Evolutionary conservation across 441 rosid species (phyloP), one percentile per base, ranked within the genome.

Genomic region (Eruca vesicaria): DNA sequence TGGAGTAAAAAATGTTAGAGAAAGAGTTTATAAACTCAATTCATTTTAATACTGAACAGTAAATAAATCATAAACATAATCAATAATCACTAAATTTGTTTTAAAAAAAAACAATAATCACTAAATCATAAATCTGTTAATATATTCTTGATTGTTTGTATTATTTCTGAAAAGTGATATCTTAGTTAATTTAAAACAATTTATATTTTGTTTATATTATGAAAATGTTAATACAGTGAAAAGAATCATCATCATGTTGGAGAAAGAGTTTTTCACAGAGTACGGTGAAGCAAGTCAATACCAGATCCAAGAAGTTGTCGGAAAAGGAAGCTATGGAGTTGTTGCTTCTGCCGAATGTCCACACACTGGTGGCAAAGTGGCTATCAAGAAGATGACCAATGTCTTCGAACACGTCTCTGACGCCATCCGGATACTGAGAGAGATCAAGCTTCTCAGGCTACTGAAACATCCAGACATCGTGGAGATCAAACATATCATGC

Each of bases 321-420:
- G 99, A 1, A 96, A 86, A 82, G 99, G 99, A 77, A 96, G 99
- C 83, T 96, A 96, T 71, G 99, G 99, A 4, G 94, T 96, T 53
- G 99, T 96, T 53, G 98, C 93, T 3, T 96, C 98, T 12, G 99
- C 99, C 6, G 78, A 89, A 5, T 98, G 95, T 72, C 89, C 95
- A 63, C 98, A 88, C 75, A 92, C 96, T 0, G 98, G 99, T 55
- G 98, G 93, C 78, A 96, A 78, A 77, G 98, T 96, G 0, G 99
- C 99, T 2, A 94, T 96, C 20, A 94, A 96, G 84, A 96, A 94
- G 89, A 96, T 96, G 88, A 87, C 86, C 23, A 89, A 90, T 72
- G 86, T 94, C 7, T 96, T 96, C 48, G 99, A 94, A 82, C 98
- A 94, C 78, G 98, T 89, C 15, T 94, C 98, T 3, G 99, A 94